phyloP scores from a whole-genome alignment of 2,329 filamentous ascomycete species.

The Scedosporium dehoogii region DNA sequence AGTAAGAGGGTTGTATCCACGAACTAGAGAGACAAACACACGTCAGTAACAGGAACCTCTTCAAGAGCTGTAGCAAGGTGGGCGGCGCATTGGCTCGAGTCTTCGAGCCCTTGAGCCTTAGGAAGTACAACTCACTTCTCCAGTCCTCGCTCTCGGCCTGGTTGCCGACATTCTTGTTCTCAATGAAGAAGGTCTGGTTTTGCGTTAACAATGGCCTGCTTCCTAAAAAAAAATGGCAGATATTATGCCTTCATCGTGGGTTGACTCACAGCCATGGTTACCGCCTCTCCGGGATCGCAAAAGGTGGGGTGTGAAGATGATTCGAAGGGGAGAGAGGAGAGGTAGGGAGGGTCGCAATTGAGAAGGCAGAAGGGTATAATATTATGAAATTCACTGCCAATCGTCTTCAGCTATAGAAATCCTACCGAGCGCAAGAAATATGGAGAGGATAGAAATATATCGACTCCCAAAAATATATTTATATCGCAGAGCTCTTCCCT shows the following conservation, averaged over 20 bases:
- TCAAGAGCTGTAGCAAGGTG: neutral
- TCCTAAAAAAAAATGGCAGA: neutral
- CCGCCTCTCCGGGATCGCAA: neutral
- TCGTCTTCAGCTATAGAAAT: neutral
- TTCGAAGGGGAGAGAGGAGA: neutral
- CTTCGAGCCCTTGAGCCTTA: too few relatives aligned
- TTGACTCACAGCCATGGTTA: slow-evolving; percentile 4
- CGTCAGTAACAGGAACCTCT: neutral
- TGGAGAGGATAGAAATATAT: neutral
- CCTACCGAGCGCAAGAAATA: neutral
- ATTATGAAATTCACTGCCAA: neutral
- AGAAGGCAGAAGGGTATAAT: neutral
- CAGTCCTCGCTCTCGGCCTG: slow-evolving; percentile 67
- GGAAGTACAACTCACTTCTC: slow-evolving; percentile 53
- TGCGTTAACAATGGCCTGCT: neutral
- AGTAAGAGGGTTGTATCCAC: slow-evolving; percentile 87
- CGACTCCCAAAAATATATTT: neutral
- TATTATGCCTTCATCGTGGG: neutral
- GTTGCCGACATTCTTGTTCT: slow-evolving; percentile 55
- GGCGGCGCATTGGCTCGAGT: slow-evolving; percentile 8
- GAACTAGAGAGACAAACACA: slow-evolving; percentile 40
- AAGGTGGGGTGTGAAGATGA: neutral
- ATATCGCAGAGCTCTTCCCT: neutral
- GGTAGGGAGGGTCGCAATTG: neutral
- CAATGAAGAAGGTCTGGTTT: slow-evolving; percentile 6